Percentiles rank a stretch among this genome's conserved stretches.
Evolutionary conservation across 2,329 filamentous ascomycete species (phyloP).

Genomic region (Ophiosphaerella korrae): DNA sequence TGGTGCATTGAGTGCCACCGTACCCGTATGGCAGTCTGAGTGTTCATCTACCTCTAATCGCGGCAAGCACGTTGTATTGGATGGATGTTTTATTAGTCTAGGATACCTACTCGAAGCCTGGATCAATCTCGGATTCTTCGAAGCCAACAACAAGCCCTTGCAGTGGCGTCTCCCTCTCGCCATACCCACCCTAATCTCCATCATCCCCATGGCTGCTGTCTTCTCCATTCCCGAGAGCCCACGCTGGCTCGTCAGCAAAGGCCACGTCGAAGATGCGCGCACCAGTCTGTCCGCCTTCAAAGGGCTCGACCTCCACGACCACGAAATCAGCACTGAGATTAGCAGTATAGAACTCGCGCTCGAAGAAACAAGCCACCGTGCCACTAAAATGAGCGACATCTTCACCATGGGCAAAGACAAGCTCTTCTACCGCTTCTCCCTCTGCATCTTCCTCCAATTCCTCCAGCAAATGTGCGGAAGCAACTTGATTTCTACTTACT

Average conservation of each 20-base stretch:
- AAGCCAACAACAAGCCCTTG: conserved; percentile 62
- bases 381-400: conserved; percentile 63
- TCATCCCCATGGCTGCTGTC: conserved; percentile 61
- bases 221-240: conserved; percentile 76
- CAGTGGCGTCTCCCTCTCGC: conserved; percentile 72
- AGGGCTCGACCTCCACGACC: conserved; percentile 45
- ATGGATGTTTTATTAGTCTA: conserved; percentile 54
- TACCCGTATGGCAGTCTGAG: conserved; percentile 55
- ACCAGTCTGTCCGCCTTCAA: conserved; percentile 48
- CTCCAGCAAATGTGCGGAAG: conserved; percentile 59
- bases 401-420: conserved; percentile 64
- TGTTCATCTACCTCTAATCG: conserved; percentile 47
- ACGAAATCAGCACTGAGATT: conserved; percentile 66
- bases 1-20: conserved; percentile 51
- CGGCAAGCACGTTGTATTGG: conserved; percentile 49
- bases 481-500: conserved; percentile 58
- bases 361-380: conserved; percentile 60
- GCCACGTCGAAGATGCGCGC: conserved; percentile 69
- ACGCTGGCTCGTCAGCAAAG: conserved; percentile 69
- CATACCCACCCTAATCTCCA: conserved; percentile 62
- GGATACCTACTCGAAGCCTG: conserved; percentile 55
- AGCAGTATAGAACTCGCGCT: conserved; percentile 63
- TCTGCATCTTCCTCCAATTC: conserved; percentile 58
- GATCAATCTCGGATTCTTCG: conserved; percentile 62
- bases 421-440: conserved; percentile 65